Conservation (phyloP, 306 rosid species). For the Prunus fruticosa region DNA sequence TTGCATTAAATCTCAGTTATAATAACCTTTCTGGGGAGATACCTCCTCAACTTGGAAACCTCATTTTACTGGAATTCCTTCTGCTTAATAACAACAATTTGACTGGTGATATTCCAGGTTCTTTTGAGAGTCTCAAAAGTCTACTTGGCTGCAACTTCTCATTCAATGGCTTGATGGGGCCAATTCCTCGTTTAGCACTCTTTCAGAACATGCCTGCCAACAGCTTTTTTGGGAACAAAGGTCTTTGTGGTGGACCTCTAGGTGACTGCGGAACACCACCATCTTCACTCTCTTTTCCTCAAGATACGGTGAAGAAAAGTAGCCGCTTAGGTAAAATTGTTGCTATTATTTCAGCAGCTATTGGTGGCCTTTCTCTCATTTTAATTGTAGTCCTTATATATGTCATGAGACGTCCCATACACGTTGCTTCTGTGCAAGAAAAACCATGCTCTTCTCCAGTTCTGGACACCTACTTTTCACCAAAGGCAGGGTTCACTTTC, state of each 20-base stretch:
- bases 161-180: constrained; percentile 66
- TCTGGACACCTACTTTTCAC: constrained; percentile 66
- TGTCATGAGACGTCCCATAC: constrained; percentile 51
- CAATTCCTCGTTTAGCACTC: constrained; percentile 50
- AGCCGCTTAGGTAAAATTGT: constrained; percentile 42
- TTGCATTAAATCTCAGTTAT: constrained; percentile 73
- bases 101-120: constrained; percentile 65
- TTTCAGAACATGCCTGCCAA: constrained; percentile 48
- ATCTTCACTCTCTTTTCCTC: constrained; percentile 34
- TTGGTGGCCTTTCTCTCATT: constrained; percentile 75
- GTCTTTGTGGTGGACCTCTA: constrained; percentile 76
- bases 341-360: constrained; percentile 48
- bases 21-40: constrained; percentile 68
- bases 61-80: constrained; percentile 61
- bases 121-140: constrained; percentile 54
- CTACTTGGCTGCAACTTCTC: constrained; percentile 80
- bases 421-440: constrained; percentile 38
- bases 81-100: constrained; percentile 66
- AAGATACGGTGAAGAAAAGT: constrained; percentile 4
- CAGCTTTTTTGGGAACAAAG: constrained; percentile 64
- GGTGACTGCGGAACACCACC: constrained; percentile 43
- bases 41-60: constrained; percentile 60
- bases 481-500: constrained; percentile 67
- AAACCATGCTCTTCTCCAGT: constrained; percentile 39
- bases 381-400: constrained; percentile 56